Evolutionary conservation across 306 rosid genomes (phyloP).

Genomic region (Gastrolobium villosum): DNA sequence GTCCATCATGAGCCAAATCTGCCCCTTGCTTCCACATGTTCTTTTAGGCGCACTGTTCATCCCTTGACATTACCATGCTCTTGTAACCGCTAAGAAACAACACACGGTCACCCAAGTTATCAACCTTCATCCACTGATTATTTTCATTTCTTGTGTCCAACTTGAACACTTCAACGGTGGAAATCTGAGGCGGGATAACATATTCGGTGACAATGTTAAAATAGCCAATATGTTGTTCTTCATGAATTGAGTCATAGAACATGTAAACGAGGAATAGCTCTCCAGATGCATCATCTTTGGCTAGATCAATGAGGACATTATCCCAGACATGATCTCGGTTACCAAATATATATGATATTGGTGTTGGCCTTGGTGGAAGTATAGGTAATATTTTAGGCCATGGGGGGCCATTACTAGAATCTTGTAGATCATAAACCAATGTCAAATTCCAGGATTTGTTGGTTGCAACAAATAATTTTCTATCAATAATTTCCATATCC

Average conservation of each 20-base stretch:
- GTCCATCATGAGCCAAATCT: too few species aligned
- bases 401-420: background rate
- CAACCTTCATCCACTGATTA: background rate
- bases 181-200: background rate
- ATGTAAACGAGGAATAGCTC: background rate
- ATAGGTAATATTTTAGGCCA: background rate
- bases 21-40: too few species aligned
- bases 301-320: background rate
- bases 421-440: conserved; percentile 11
- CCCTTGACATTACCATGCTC: background rate
- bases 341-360: background rate
- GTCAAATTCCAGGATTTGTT: background rate
- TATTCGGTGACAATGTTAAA: background rate
- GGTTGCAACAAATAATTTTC: background rate
- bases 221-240: too few species aligned
- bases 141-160: background rate
- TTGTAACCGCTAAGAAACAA: background rate
- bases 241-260: background rate
- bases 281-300: background rate
- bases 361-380: background rate
- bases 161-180: background rate
- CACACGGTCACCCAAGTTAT: background rate
- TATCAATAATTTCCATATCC: conserved; percentile 2
- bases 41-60: too few species aligned
- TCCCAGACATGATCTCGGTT: background rate